phyloP scores from a whole-genome alignment of 257 asterid genomes.

The Cynanchum wilfordii region DNA sequence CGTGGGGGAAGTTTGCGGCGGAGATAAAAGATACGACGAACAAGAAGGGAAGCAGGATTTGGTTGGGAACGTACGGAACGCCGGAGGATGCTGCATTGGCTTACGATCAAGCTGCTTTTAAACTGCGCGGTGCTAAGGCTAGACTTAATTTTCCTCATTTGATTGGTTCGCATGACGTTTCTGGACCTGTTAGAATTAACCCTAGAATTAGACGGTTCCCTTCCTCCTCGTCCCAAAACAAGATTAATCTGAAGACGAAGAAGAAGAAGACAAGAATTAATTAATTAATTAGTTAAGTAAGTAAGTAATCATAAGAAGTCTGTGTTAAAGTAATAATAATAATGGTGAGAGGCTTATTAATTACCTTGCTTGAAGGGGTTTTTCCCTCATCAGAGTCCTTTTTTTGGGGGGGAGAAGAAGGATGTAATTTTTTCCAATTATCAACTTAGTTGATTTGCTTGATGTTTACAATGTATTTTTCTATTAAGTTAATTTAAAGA shows the following conservation, averaged over 20 bases:
- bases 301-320: no score
- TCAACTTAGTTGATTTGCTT: no score
- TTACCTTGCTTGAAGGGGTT: no score
- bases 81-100: conserved; percentile 63
- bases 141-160: conserved; percentile 45
- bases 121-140: conserved; percentile 39
- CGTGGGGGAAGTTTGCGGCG: conserved; percentile 55
- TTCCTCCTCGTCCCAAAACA: background rate
- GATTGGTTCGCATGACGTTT: conserved; percentile 24
- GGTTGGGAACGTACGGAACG: conserved; percentile 55
- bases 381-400: no score
- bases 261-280: background rate
- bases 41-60: conserved; percentile 37
- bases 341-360: background rate
- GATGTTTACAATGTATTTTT: no score
- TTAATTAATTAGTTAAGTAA: no score
- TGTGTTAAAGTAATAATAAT: no score
- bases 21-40: conserved; percentile 45
- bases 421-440: no score
- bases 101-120: conserved; percentile 41
- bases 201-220: conserved; percentile 12
- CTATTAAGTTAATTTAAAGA: no score
- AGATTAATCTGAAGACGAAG: no score
- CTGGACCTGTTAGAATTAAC: conserved; percentile 30
- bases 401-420: no score